Base-by-base conservation (phyloP, 2,329 filamentous ascomycete species). In the Alternaria sp. region DNA sequence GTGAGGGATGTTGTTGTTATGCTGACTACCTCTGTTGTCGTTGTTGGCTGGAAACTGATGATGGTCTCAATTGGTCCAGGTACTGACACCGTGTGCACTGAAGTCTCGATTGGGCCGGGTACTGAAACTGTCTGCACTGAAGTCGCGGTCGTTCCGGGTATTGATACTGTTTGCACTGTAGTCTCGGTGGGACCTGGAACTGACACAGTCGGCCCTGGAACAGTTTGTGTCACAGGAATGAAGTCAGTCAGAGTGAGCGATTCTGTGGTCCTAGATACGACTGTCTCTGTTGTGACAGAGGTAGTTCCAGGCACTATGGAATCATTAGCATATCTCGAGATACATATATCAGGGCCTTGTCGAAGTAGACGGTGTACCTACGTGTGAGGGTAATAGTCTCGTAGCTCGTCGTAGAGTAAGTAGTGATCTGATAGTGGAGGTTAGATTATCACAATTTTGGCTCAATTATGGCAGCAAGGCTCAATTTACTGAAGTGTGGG, bases 101-200 rank as follows among this genome's bases (percentile, higher is more conserved):
- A 13, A 26, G 60, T 61, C 29, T 54, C 31, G 17, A 41, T 40
- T 5, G 54, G 36, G 3, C 54, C 54, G n/a, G 54, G 50, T 31
- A 44, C 46, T n/a, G 29, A 49, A 14, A 49, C 31, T 11, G 48
- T 58, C 24, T 51, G 29, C 2, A 49, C 23, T 4, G 39, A 17
- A 41, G 61, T 62, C 37, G 58, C 29, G 14, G 56, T 63, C 17
- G 66, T 66, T 5, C 68, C 67, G 9, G 52, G 52, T 37, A 44
- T 39, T 21, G 29, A 49, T 29, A 51, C 41, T 11, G 50, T 59
- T 17, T 53, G 40, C 3, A 51, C 24, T 5, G 42, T 23, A 17
- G 62, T 63, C 41, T 61, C 37, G 10, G 57, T 64, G 14, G 67
- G 67, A 11, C 68, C 67, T 13, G 63, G 63, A 23, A 70, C 41